Conservation (phyloP, 306 rosid genomes). For the Prunus mume region DNA sequence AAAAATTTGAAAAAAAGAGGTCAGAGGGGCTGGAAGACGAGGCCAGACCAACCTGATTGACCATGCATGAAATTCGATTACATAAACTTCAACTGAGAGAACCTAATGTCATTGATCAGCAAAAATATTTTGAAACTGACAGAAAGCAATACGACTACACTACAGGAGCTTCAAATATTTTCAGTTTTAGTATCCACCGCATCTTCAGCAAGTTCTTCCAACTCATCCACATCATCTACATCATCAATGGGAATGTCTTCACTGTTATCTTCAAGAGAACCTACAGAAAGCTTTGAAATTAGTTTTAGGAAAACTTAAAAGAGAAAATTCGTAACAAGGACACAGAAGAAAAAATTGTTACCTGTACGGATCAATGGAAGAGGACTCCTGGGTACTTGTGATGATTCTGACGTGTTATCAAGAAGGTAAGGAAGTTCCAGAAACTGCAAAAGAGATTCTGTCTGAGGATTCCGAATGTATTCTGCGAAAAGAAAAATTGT, state of each 20-base stretch:
- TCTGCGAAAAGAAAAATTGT: slow-evolving; percentile 40
- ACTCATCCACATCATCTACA: slow-evolving; percentile 45
- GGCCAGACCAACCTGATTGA: not conserved
- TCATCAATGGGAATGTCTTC: slow-evolving; percentile 85
- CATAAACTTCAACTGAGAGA: not conserved
- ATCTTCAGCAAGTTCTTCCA: slow-evolving; percentile 38
- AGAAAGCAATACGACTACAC: not conserved
- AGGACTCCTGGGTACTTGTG: slow-evolving; percentile 39
- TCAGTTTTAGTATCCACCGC: slow-evolving; percentile 33
- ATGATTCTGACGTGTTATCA: slow-evolving; percentile 47
- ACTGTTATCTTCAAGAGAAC: slow-evolving; percentile 33
- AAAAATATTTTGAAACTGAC: not conserved
- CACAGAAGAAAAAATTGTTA: slow-evolving; percentile 25
- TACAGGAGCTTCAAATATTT: slow-evolving; percentile 18
- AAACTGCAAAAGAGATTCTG: slow-evolving; percentile 74
- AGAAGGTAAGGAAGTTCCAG: slow-evolving; percentile 89
- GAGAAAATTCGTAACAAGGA: not conserved
- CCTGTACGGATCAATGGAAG: slow-evolving; percentile 46
- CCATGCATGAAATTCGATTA: not conserved
- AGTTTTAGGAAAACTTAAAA: not conserved
- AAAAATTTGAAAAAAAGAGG: not conserved
- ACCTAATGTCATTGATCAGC: not conserved
- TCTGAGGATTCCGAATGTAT: slow-evolving; percentile 67
- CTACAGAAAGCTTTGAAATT: slow-evolving; percentile 22
- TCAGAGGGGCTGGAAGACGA: not conserved